Percentiles rank a stretch among this genome's conserved stretches.
Conservation (phyloP, 1,139 yeast species). For the Taphrina pruni region DNA sequence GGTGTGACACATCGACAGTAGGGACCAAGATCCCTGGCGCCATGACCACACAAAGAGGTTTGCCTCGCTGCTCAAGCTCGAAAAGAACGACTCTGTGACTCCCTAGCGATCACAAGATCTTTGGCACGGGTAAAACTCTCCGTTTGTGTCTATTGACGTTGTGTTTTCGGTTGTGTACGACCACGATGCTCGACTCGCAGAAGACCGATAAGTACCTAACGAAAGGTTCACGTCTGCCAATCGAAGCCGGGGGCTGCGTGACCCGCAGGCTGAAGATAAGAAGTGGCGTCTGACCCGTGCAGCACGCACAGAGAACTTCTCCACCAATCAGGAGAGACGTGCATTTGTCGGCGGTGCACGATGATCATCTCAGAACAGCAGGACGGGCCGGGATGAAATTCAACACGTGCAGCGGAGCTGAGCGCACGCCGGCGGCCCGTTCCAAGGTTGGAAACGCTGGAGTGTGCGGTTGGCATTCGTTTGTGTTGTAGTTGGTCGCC, state of each 20-base stretch:
- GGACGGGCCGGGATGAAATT: background rate
- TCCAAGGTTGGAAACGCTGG: too few species aligned
- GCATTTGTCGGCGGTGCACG: too few species aligned
- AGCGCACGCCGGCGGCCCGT: too few species aligned
- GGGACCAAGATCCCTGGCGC: constrained; percentile 14
- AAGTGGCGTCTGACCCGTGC: background rate
- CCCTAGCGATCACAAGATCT: too few species aligned
- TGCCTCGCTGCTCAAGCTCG: background rate
- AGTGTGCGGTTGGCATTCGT: too few species aligned
- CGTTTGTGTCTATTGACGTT: too few species aligned
- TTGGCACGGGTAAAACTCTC: too few species aligned
- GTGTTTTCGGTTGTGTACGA: too few species aligned
- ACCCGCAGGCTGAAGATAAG: constrained; percentile 1
- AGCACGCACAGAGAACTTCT: background rate
- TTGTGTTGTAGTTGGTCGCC: too few species aligned
- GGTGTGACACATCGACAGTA: constrained; percentile 9
- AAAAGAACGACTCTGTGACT: background rate
- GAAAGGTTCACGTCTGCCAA: too few species aligned
- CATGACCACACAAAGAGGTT: background rate
- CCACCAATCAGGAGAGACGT: background rate
- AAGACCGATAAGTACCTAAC: constrained; percentile 1
- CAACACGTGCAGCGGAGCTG: too few species aligned
- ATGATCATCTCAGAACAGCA: background rate
- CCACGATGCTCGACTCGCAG: background rate
- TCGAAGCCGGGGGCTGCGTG: too few species aligned